Evolutionary conservation across 2,329 filamentous ascomycete genomes (phyloP).

Genomic region (Neonectria faginata): DNA sequence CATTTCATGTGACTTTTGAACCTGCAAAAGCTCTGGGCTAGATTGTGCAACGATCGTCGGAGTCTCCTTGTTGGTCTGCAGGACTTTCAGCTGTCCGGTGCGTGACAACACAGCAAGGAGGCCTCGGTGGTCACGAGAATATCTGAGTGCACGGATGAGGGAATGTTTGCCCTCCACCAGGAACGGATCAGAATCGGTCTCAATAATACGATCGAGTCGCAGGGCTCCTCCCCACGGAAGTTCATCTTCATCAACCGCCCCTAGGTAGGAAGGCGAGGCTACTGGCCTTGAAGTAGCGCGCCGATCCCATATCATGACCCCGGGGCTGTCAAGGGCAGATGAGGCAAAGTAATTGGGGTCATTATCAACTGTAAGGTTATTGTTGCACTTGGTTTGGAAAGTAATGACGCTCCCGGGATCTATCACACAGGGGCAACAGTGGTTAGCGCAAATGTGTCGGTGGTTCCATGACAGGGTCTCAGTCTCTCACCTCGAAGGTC

Average conservation of each 20-base stretch:
- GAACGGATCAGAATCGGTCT: conserved; percentile 64
- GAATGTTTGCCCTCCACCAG: conserved; percentile 67
- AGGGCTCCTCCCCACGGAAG: conserved; percentile 73
- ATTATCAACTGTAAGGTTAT: conserved; percentile 82
- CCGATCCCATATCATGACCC: conserved; percentile 82
- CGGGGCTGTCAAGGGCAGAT: conserved; percentile 79
- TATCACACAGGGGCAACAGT: conserved; percentile 27
- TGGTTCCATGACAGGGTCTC: conserved; percentile 18
- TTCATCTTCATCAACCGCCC: conserved; percentile 70
- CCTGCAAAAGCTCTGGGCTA: conserved; percentile 69
- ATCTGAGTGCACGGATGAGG: conserved; percentile 71
- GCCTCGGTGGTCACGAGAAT: conserved; percentile 71
- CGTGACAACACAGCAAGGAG: conserved; percentile 71
- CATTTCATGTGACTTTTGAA: conserved; percentile 70
- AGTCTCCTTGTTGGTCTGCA: conserved; percentile 69
- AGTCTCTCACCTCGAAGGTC: conserved; percentile 75
- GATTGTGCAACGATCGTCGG: conserved; percentile 55
- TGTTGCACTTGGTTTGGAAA: conserved; percentile 76
- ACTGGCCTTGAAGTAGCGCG: conserved; percentile 67
- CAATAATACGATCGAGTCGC: conserved; percentile 67
- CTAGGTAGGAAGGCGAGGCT: conserved; percentile 65
- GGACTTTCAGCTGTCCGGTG: conserved; percentile 71
- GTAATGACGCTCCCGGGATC: conserved; percentile 65
- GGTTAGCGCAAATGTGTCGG: not conserved
- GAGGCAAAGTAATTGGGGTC: conserved; percentile 89